Base-by-base conservation (phyloP, 768 basidiomycete species). In the Pulveroboletus sp. region DNA sequence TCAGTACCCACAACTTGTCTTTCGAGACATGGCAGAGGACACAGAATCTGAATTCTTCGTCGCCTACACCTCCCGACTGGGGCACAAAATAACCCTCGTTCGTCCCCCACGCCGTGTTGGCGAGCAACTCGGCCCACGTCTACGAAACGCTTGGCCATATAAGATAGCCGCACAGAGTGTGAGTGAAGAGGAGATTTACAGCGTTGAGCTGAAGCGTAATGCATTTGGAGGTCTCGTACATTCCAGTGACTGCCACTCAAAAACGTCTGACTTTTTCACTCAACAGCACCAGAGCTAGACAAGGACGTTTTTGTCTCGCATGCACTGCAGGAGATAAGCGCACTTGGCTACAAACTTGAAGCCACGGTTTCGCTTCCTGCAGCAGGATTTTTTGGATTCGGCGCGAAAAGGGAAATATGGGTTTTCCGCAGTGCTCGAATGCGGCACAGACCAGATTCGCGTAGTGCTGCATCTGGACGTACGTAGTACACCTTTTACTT, bases 1-100 rank as follows among this genome's bases (percentile, higher is more conserved):
- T 53, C 56, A 82, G 80, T 70, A 76, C 32, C 82, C 85, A 39
- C 81, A 82, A 20, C 74, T 88, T n/a, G 71, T 89, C 41, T 90
- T 89, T 62, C 76, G 78, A 53, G 75, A 78, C 35, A 71, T 73
- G 19, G 62, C 68, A 24, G 71, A 74, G 9, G 81, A 86, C 57
- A 54, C 51, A 19, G 64, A 72, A 11, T 74, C 79, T 0, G 68
- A 76, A 40, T 85, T 87, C 64, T 89, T 90, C 60, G 63, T 83
- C 16, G 81, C 81, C 19, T 79, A 76, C 60, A 75, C 89, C 57
- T 83, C 84, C 34, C 74, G 76, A 42, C 72, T 77, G 8, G 85
- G 84, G 5, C 74, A 79, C 44, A 76, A 78, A 45, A 62, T 88
- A 45, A 69, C 68, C 9, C 62, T 79, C 19, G 59, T 76, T 36